These are phyloP conservation scores for Beauveria australis DNA, from an alignment of 2,329 filamentous ascomycete genomes.

Conservation along the genomic window DNA sequence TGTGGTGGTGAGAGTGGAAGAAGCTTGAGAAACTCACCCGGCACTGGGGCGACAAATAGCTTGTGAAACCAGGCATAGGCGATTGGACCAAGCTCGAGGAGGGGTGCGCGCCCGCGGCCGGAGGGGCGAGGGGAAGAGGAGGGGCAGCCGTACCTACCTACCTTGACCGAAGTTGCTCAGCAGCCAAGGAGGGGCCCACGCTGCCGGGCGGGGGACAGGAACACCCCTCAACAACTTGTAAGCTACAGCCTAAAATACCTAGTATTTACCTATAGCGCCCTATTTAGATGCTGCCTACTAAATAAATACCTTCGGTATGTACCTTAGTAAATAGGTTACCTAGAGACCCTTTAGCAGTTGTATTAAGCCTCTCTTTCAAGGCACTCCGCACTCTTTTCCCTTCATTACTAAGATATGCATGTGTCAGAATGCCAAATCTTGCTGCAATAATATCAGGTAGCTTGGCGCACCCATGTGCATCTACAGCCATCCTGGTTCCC, in stretches of 20 bases:
- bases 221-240: not conserved
- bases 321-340: too few species aligned
- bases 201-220: not conserved
- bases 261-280: not conserved
- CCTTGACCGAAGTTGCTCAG: not conserved
- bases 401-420: not conserved
- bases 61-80: conserved; percentile 9
- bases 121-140: not conserved
- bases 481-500: not conserved
- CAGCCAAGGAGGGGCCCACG: not conserved
- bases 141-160: not conserved
- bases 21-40: not conserved
- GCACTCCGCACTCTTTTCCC: not conserved
- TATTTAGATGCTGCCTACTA: not conserved
- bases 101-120: not conserved
- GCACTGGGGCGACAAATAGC: conserved; percentile 3
- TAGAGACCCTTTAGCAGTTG: not conserved
- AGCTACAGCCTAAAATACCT: not conserved
- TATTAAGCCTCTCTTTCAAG: not conserved
- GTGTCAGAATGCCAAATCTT: not conserved
- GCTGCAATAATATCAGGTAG: not conserved
- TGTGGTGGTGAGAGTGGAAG: not conserved
- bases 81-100: conserved; percentile 3
- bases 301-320: too few species aligned
- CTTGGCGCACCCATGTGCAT: not conserved